Evolutionary conservation across 306 rosid genomes (phyloP).

Genomic region (Lotus japonicus): DNA sequence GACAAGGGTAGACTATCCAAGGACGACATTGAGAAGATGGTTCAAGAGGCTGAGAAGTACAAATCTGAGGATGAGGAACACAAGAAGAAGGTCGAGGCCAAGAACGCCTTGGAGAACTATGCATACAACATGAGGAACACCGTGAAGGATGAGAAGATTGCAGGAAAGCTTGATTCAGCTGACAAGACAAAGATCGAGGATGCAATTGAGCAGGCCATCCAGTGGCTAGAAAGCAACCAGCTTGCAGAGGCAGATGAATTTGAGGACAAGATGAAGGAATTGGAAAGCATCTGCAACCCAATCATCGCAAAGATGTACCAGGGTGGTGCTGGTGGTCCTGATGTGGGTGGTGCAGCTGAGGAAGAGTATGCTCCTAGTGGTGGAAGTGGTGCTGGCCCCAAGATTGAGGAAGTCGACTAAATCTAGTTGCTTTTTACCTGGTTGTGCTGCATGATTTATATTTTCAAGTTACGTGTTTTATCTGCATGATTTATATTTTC

Average conservation of each 20-base stretch:
- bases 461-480: no score
- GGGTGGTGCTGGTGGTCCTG: constrained; percentile 41
- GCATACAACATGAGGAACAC: constrained; percentile 76
- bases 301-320: constrained; percentile 49
- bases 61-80: constrained; percentile 69
- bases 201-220: constrained; percentile 52
- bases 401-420: constrained; percentile 40
- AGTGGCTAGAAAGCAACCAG: constrained; percentile 59
- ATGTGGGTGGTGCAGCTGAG: constrained; percentile 9
- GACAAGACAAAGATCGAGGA: constrained; percentile 71
- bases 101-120: constrained; percentile 43
- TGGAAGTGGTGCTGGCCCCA: constrained; percentile 31
- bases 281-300: constrained; percentile 54
- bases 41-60: constrained; percentile 71
- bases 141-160: constrained; percentile 59
- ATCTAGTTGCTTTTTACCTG: neutral
- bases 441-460: neutral
- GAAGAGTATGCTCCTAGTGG: constrained; percentile 26
- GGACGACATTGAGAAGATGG: constrained; percentile 76
- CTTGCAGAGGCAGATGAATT: constrained; percentile 46
- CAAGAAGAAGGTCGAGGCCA: constrained; percentile 60
- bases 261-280: constrained; percentile 66
- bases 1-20: constrained; percentile 68
- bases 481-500: neutral
- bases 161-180: constrained; percentile 38